Evolutionary conservation across 1,284 basidiomycete genomes (phyloP), one percentile per base, ranked within the genome.

Genomic region (Tilletia indica): DNA sequence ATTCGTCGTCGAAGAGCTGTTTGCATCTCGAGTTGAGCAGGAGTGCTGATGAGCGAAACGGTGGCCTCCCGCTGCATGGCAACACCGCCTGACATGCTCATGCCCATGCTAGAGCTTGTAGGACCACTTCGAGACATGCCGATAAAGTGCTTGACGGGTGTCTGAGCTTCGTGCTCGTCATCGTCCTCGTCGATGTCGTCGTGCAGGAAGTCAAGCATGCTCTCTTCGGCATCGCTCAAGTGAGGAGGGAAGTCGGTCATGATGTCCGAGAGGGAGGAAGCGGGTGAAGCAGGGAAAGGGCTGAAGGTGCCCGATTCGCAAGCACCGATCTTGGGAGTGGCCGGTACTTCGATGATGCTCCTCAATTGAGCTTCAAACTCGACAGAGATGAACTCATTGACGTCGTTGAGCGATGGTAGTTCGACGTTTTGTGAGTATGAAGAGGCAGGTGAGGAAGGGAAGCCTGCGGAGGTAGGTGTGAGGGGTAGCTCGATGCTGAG

Each of bases 161-260:
- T 64, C 34, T 64, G 61, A 8, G 61, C 61, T n/a, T 64, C 61
- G n/a, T 64, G 61, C 61, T 64, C 38, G 61, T 64, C 61, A 38
- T 64, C 61, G 12, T 64, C 61, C n/a, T 64, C 61, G 14, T 64
- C 61, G 34, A 39, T 21, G 34, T 64, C 61, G 36, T 64, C 61
- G 16, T 34, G 34, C 8, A 63, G 58, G 25, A 31, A 31, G 25
- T 54, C 51, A 19, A 54, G 51, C 61, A 64, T 38, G 61, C 61
- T 64, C 61, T 64, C 61, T 4, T 64, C 61, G 16, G 14, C 12
- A 6, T 64, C 61, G 61, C 36, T 64, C 36, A 64, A 38, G 19
- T 25, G 19, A 3, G 61, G 61, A 11, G 61, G 61, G 34, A 64
- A 64, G 61, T 38, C 61, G 34, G 31, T n/a, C 61, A 64, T 12